A percentile compares a stretch with the other conserved stretches of the same genome.
Conservation (phyloP, 345 rosid species). For the Carallia brachiata region DNA sequence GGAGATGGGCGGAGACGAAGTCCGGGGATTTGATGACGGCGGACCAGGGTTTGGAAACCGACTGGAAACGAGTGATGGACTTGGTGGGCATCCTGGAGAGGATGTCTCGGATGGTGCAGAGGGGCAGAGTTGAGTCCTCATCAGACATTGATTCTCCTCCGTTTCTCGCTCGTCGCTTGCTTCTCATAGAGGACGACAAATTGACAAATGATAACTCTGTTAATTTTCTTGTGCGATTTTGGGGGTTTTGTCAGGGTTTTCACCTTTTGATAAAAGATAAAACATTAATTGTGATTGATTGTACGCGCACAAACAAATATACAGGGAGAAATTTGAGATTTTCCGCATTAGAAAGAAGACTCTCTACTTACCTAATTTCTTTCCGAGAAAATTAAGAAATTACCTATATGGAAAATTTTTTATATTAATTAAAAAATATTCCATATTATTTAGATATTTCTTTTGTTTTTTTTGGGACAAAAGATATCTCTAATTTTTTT, state of each 20-base stretch:
- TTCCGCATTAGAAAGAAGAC: too few relatives aligned
- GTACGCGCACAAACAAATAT: too few relatives aligned
- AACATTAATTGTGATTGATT: too few relatives aligned
- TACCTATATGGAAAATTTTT: too few relatives aligned
- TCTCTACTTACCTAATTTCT: too few relatives aligned
- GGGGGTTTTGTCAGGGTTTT: constrained; percentile 14
- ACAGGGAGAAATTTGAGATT: too few relatives aligned
- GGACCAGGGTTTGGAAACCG: constrained; percentile 34
- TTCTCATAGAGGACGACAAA: constrained; percentile 7
- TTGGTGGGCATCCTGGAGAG: constrained; percentile 39
- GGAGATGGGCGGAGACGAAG: constrained; percentile 35
- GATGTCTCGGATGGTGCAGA: constrained; percentile 20
- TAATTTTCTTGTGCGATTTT: neutral
- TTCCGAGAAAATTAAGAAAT: too few relatives aligned
- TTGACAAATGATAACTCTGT: neutral
- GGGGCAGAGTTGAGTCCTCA: neutral
- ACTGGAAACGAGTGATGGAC: constrained; percentile 37
- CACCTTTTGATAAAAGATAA: too few relatives aligned
- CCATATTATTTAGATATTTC: too few relatives aligned
- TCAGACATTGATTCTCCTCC: neutral
- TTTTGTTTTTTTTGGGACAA: too few relatives aligned
- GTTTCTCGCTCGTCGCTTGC: constrained; percentile 12
- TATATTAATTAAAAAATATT: too few relatives aligned
- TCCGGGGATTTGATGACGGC: constrained; percentile 22
- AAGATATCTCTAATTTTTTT: too few relatives aligned